A percentile compares a stretch with the other conserved stretches of the same genome.
Evolutionary conservation across 2,329 filamentous ascomycete genomes (phyloP).

Genomic region (Ascosphaera apis): DNA sequence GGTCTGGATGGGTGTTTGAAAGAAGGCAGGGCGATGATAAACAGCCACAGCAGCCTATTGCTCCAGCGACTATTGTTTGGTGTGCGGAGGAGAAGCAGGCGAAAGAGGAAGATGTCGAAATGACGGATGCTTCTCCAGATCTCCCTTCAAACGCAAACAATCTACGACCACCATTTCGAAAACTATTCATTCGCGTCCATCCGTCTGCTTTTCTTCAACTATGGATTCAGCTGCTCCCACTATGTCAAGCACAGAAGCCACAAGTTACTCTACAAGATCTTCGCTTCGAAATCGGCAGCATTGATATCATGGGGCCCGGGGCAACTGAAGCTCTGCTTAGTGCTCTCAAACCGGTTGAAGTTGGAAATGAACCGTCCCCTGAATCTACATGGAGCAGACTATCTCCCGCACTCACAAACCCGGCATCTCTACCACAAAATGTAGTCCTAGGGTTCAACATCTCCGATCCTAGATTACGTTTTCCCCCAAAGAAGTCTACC

Average conservation of each 20-base stretch:
- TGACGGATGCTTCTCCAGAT: slow-evolving; percentile 11
- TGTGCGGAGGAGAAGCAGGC: slow-evolving; percentile 23
- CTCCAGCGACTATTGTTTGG: slow-evolving; percentile 56
- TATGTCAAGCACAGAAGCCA: slow-evolving; percentile 39
- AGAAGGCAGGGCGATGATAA: slow-evolving; percentile 19
- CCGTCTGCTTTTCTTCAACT: slow-evolving; percentile 49
- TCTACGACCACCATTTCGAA: slow-evolving; percentile 18
- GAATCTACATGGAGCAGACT: slow-evolving; percentile 20
- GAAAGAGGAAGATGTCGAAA: slow-evolving; percentile 14
- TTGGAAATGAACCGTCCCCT: slow-evolving; percentile 11
- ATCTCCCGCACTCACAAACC: slow-evolving; percentile 33
- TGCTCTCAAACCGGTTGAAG: slow-evolving; percentile 34
- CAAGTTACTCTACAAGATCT: slow-evolving; percentile 40
- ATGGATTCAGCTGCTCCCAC: slow-evolving; percentile 36
- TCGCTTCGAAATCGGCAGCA: slow-evolving; percentile 49
- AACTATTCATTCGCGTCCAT: slow-evolving; percentile 52
- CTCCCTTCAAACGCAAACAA: neutral
- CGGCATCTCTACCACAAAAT: slow-evolving; percentile 44
- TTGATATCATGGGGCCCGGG: slow-evolving; percentile 47
- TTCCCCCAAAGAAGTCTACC: slow-evolving; percentile 39
- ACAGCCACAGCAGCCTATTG: slow-evolving; percentile 31
- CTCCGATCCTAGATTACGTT: slow-evolving; percentile 56
- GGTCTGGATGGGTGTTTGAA: slow-evolving; percentile 36
- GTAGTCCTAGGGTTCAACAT: slow-evolving; percentile 49
- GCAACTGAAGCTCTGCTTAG: slow-evolving; percentile 57